phyloP scores from a whole-genome alignment of 208 protist genomes.

The Balamuthia mandrillaris region DNA sequence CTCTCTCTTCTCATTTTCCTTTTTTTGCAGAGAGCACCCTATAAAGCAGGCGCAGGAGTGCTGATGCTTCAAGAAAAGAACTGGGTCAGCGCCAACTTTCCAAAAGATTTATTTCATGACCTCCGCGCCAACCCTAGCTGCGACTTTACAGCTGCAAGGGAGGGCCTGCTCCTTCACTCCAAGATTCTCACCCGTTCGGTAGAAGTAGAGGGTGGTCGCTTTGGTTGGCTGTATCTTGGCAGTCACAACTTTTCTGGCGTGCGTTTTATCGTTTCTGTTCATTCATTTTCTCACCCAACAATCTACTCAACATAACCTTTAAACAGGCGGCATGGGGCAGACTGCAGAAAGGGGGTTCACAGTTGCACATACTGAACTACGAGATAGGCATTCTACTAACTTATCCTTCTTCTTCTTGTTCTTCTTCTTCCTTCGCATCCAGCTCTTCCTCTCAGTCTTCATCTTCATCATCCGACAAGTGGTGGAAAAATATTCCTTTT shows the following conservation, averaged over 20 bases:
- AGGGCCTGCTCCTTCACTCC: constrained; percentile 1
- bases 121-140: neutral
- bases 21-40: too few species aligned
- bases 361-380: constrained; percentile 43
- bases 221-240: constrained; percentile 46
- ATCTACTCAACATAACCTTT: neutral
- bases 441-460: too few species aligned
- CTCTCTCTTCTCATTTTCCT: too few species aligned
- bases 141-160: too few species aligned
- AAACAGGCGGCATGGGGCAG: constrained; percentile 41
- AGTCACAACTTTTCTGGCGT: constrained; percentile 47
- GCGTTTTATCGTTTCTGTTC: neutral
- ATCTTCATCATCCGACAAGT: too few species aligned
- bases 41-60: neutral
- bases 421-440: too few species aligned
- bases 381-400: constrained; percentile 47
- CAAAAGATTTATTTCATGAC: neutral
- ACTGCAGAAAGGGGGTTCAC: constrained; percentile 34
- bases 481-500: too few species aligned
- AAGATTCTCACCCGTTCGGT: neutral
- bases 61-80: neutral
- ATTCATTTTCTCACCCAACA: neutral
- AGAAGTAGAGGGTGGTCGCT: constrained; percentile 4
- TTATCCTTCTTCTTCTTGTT: too few species aligned
- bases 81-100: neutral